Conservation (phyloP, 2,329 filamentous ascomycete genomes). For the Alternaria metachromatica region DNA sequence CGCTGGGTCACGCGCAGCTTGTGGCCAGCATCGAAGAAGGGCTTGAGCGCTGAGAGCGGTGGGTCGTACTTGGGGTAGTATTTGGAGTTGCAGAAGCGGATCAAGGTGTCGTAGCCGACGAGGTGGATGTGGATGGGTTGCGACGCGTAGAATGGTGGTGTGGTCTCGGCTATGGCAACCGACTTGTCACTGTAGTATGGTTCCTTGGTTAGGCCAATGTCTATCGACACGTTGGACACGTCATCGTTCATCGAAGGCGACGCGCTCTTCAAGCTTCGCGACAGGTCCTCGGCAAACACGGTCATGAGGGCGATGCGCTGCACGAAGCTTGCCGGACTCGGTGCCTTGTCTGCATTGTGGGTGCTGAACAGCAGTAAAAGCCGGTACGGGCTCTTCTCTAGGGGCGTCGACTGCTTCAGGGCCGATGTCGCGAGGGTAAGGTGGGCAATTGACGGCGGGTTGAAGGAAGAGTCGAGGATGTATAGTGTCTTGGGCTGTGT, state of each 20-base stretch:
- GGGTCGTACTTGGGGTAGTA: slow-evolving; percentile 65
- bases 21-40: slow-evolving; percentile 67
- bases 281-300: slow-evolving; percentile 66
- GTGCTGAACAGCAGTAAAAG: slow-evolving; percentile 67
- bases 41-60: slow-evolving; percentile 62
- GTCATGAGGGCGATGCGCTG: slow-evolving; percentile 75
- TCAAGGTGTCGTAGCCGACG: slow-evolving; percentile 77
- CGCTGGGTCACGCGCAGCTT: slow-evolving; percentile 69
- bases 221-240: slow-evolving; percentile 51
- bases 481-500: slow-evolving; percentile 57
- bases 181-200: slow-evolving; percentile 80
- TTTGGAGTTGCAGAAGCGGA: slow-evolving; percentile 73
- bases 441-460: slow-evolving; percentile 68
- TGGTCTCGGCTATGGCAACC: slow-evolving; percentile 58
- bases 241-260: slow-evolving; percentile 5
- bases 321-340: slow-evolving; percentile 71
- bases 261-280: slow-evolving; percentile 22
- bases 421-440: slow-evolving; percentile 62
- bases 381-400: slow-evolving; percentile 51
- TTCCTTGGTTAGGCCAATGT: slow-evolving; percentile 73
- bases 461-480: slow-evolving; percentile 71
- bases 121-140: slow-evolving; percentile 68
- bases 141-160: slow-evolving; percentile 44
- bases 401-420: slow-evolving; percentile 48
- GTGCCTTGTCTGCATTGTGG: slow-evolving; percentile 70